These are phyloP conservation scores for Cladosporium sp. DNA, from an alignment of 2,329 filamentous ascomycete genomes.

Conservation along the genomic window DNA sequence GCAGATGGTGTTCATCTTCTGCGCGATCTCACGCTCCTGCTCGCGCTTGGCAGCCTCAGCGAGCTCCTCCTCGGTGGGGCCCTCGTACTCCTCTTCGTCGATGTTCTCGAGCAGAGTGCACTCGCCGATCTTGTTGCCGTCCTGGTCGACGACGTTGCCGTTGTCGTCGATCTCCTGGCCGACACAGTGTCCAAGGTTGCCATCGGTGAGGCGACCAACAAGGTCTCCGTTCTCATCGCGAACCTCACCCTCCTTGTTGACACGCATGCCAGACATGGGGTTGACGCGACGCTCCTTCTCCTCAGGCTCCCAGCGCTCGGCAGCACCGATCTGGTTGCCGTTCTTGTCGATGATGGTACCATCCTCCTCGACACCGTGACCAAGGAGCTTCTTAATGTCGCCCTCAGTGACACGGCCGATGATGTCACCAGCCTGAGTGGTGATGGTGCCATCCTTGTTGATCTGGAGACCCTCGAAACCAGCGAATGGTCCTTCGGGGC, in stretches of 20 bases:
- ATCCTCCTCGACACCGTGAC: conserved; percentile 53
- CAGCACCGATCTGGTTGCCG: conserved; percentile 54
- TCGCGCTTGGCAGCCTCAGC: conserved; percentile 54
- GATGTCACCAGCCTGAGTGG: conserved; percentile 47
- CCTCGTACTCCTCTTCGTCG: conserved; percentile 56
- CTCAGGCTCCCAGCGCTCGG: conserved; percentile 54
- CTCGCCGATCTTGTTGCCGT: conserved; percentile 64
- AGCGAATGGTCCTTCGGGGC: conserved; percentile 59
- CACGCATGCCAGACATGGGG: conserved; percentile 58
- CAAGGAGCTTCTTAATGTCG: conserved; percentile 52
- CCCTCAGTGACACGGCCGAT: conserved; percentile 53
- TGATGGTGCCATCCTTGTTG: conserved; percentile 58
- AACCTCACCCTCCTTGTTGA: conserved; percentile 56
- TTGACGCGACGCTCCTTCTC: conserved; percentile 58
- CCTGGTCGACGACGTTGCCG: conserved; percentile 54
- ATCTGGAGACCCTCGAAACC: conserved; percentile 59
- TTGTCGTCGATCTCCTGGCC: conserved; percentile 55
- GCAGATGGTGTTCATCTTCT: conserved; percentile 71
- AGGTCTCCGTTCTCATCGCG: conserved; percentile 53
- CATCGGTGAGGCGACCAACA: conserved; percentile 51
- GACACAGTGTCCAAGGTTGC: conserved; percentile 53
- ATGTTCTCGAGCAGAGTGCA: conserved; percentile 63
- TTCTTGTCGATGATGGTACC: conserved; percentile 56
- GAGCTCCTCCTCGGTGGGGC: conserved; percentile 56
- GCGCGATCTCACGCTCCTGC: conserved; percentile 73